Evolutionary conservation across 2,329 filamentous ascomycete genomes (phyloP), one percentile per base, ranked within the genome.

Genomic region (Fusarium pseudoanthophilum): DNA sequence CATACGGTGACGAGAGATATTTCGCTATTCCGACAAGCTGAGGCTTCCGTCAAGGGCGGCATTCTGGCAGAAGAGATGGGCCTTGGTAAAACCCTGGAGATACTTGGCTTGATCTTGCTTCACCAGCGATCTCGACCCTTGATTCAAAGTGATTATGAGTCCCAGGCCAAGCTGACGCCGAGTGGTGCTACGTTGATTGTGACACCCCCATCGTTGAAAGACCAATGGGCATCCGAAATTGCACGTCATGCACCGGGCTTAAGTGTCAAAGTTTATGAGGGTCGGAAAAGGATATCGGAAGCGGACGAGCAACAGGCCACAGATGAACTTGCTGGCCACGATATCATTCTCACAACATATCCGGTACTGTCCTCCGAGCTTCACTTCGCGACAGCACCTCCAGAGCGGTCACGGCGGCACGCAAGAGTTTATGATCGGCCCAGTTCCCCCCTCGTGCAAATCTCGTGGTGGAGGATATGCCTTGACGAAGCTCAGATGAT

Each of bases 401-500:
- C 95, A 0, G 87, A 92, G 49, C 91, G 95, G 40, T 81, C 84
- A 5, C 88, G 90, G 71, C 87, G 95, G 58, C 89, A 92, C 13
- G 86, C 88, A 61, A 90, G 91, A 75, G 90, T 88, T 63, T 92
- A 93, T 62, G 86, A 90, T 67, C 87, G 91, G 34, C 87, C 88
- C 6, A 91, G 87, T 58, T 96, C 94, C 9, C 95, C 95, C 0
- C 85, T 98, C 11, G 90, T 95, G 15, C 89, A 93, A 74, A 89
- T 98, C 24, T 90, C 87, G 3, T 98, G 94, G 95, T 98, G 95
- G 94, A 88, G 95, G 46, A 89, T 97, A 3, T 91, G 90, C 60
- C 85, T 93, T 3, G 91, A 93, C 66, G 95, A 92, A 84, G 91
- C 95, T 1, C 96, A 99, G 78, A 97, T 97, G 92, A 91, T 98